A percentile compares a stretch with the other conserved stretches of the same genome.
Evolutionary conservation across 495 filamentous ascomycete species (phyloP).

Genomic region (Cetradonia linearis): DNA sequence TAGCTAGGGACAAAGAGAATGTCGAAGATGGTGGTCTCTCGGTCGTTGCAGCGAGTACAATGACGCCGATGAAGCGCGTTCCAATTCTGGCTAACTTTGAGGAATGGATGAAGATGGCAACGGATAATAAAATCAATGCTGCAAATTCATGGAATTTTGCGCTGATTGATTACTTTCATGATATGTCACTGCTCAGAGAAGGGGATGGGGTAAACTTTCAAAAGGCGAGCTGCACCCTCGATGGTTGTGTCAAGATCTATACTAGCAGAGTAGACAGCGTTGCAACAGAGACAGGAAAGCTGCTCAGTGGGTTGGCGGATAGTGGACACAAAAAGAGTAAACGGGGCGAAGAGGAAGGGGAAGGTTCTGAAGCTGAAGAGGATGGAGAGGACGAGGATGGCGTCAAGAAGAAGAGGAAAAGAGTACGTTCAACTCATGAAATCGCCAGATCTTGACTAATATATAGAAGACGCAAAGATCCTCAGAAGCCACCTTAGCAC

Average conservation of each 20-base stretch:
- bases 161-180: constrained; percentile 98
- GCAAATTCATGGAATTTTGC: constrained; percentile 99
- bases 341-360: constrained; percentile 52
- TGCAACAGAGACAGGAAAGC: constrained; percentile 90
- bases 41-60: constrained; percentile 53
- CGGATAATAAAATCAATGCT: constrained; percentile 99
- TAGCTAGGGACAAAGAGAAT: constrained; percentile 46
- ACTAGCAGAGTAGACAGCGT: constrained; percentile 97
- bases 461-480: constrained; percentile 52
- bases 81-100: constrained; percentile 96
- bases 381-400: constrained; percentile 71
- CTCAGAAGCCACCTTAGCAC: constrained; percentile 83
- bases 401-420: constrained; percentile 63
- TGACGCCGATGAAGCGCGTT: constrained; percentile 93
- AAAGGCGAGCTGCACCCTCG: constrained; percentile 93
- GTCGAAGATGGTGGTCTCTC: constrained; percentile 50
- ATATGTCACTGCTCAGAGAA: constrained; percentile 95
- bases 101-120: constrained; percentile 99
- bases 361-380: constrained; percentile 64
- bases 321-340: constrained; percentile 69
- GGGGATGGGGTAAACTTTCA: constrained; percentile 98
- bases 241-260: constrained; percentile 99
- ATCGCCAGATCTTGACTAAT: constrained; percentile 18
- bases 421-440: constrained; percentile 35
- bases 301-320: constrained; percentile 89